Percentiles rank a stretch among this genome's conserved stretches.
Evolutionary conservation across 176 grass and related monocot species (phyloP).

Genomic region (Poa annua): DNA sequence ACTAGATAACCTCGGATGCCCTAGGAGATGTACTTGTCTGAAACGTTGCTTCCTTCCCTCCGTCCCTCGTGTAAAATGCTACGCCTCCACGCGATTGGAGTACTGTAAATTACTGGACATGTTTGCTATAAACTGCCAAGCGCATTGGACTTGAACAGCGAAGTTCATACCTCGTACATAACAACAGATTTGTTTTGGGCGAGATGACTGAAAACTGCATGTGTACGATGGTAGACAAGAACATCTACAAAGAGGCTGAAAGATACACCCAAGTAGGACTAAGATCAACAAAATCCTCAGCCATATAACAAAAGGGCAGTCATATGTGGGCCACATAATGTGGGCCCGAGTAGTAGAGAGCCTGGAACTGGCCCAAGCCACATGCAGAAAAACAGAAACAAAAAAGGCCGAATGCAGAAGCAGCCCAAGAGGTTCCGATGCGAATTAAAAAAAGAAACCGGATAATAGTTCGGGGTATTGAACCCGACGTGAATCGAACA

Average conservation of each 20-base stretch:
- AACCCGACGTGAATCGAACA: constrained; percentile 99
- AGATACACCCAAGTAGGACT: neutral
- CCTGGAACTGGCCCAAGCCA: too few species aligned
- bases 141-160: too few species aligned
- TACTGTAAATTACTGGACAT: too few species aligned
- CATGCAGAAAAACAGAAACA: too few species aligned
- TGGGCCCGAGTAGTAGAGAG: neutral
- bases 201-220: too few species aligned
- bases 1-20: neutral
- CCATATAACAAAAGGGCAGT: neutral
- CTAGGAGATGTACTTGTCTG: neutral
- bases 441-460: neutral
- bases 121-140: too few species aligned
- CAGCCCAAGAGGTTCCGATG: neutral
- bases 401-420: neutral
- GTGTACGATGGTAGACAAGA: neutral
- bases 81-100: too few species aligned
- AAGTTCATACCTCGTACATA: too few species aligned
- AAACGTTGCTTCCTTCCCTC: constrained; percentile 6
- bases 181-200: too few species aligned
- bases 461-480: constrained; percentile 30
- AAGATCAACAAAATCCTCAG: too few species aligned
- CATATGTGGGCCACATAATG: too few species aligned
- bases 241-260: neutral
- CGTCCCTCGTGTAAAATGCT: too few species aligned